phyloP scores from a whole-genome alignment of 1,284 basidiomycete genomes.

The Phenoliferia sp. region DNA sequence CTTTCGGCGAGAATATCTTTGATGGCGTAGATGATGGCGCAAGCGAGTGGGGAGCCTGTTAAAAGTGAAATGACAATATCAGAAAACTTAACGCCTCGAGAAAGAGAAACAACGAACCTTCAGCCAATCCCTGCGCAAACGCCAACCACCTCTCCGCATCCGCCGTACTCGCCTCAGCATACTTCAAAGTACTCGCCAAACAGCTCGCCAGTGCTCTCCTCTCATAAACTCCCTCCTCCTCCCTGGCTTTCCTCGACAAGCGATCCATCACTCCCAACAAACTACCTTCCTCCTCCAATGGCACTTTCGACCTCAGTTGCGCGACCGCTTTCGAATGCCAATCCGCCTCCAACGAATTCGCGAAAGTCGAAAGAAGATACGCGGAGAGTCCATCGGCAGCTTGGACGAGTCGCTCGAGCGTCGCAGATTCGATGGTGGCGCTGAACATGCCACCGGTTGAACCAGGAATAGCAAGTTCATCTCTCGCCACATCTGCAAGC shows the following conservation, averaged over 20 bases:
- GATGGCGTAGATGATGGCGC: slow-evolving; percentile 62
- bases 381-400: slow-evolving; percentile 60
- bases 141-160: slow-evolving; percentile 74
- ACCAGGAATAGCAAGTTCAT: slow-evolving; percentile 51
- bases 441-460: slow-evolving; percentile 51
- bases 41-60: slow-evolving; percentile 61
- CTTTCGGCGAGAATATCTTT: slow-evolving; percentile 62
- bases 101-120: slow-evolving; percentile 49
- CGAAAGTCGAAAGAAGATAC: slow-evolving; percentile 58
- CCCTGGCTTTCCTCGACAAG: slow-evolving; percentile 18
- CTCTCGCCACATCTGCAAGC: slow-evolving; percentile 43
- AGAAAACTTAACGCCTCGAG: background rate
- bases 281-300: slow-evolving; percentile 1
- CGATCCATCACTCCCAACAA: slow-evolving; percentile 26
- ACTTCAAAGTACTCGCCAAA: slow-evolving; percentile 55
- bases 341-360: slow-evolving; percentile 11
- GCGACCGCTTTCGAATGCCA: slow-evolving; percentile 23
- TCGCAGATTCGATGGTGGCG: slow-evolving; percentile 42
- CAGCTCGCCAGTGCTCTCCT: slow-evolving; percentile 57
- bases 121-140: slow-evolving; percentile 59
- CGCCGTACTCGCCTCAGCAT: slow-evolving; percentile 53
- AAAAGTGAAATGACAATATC: background rate
- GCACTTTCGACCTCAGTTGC: slow-evolving; percentile 15
- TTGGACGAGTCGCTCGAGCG: slow-evolving; percentile 50
- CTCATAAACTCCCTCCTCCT: slow-evolving; percentile 49